Conservation (phyloP, 2,329 filamentous ascomycete species). For the Pseudogymnoascus sp. region DNA sequence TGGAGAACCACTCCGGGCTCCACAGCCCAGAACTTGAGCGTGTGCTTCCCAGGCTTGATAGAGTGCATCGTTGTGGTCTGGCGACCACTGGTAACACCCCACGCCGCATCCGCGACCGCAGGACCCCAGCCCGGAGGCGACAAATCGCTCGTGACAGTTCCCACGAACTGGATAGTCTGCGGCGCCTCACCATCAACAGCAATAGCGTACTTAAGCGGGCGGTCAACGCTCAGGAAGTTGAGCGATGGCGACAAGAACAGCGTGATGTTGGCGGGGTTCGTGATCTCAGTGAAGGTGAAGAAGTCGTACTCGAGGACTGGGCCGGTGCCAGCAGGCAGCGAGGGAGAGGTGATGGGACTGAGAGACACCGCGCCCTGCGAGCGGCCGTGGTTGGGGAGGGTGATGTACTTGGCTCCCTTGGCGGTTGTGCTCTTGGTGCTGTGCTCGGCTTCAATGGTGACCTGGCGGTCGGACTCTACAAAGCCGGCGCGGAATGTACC, state of each 20-base stretch:
- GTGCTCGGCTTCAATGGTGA: conserved; percentile 47
- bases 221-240: conserved; percentile 43
- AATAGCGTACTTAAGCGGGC: conserved; percentile 43
- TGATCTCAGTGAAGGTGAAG: conserved; percentile 38
- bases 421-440: conserved; percentile 36
- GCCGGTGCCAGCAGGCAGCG: conserved; percentile 38
- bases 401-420: conserved; percentile 36
- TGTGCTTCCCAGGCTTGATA: conserved; percentile 21
- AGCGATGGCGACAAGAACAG: conserved; percentile 44
- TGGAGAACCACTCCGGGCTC: conserved; percentile 32
- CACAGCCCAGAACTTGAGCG: conserved; percentile 28
- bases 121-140: conserved; percentile 17
- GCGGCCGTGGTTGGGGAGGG: conserved; percentile 46
- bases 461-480: conserved; percentile 50
- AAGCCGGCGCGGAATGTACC: conserved; percentile 47
- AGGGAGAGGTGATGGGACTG: conserved; percentile 41
- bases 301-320: conserved; percentile 53
- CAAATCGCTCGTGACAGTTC: conserved; percentile 18
- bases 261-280: conserved; percentile 35
- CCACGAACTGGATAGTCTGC: conserved; percentile 28
- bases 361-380: conserved; percentile 50
- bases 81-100: conserved; percentile 17
- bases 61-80: conserved; percentile 22
- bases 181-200: conserved; percentile 33
- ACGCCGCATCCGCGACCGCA: conserved; percentile 21